Evolutionary conservation across 805 yeast species (phyloP), one percentile per base, ranked within the genome.

Genomic region (Dipodascus albidus): DNA sequence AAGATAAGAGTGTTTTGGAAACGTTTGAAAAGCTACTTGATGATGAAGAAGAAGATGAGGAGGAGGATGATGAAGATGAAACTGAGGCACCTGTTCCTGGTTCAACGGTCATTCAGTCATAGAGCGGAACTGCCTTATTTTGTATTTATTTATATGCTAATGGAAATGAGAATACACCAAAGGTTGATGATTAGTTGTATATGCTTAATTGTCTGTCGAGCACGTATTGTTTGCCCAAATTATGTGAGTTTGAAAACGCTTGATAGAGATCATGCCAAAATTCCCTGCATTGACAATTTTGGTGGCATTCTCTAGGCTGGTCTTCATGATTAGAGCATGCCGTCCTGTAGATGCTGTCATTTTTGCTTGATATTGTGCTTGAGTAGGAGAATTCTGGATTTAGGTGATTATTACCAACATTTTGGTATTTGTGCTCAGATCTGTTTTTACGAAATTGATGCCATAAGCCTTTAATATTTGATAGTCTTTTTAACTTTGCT

Each of bases 1-100:
- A 77, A 58, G 95, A 87, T 64, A 61, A 67, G 57, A 73, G 72
- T 49, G 70, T 82, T 41, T 61, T 75, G 42, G 71, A 66, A 20
- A 71, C 73, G 59, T 74, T 85, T 49, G 69, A 75, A 55, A 75
- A 75, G 27, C 63, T 80, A 53, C 73, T 81, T 20, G 75, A 67
- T 38, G 80, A 67, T 3, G 72, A 68, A 17, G 64, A 62, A 21
- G 68, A 64, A 11, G 67, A 61, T 11, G 66, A 56, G 42, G 67
- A 64, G n/a, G 66, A 60, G 14, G 64, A 59, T 14, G 63, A 57
- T 11, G 55, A 33, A 3, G 66, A 59, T 38, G 19, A 50, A 47
- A 35, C 17, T 2, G 44, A 31, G 23, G 35, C 47, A 22, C 48
- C 47, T 44, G 50, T 20, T n/a, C 51, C 27, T 15, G 50, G 35